Conservation (phyloP, 169 alveolate species). For the Eimeria tenella region DNA sequence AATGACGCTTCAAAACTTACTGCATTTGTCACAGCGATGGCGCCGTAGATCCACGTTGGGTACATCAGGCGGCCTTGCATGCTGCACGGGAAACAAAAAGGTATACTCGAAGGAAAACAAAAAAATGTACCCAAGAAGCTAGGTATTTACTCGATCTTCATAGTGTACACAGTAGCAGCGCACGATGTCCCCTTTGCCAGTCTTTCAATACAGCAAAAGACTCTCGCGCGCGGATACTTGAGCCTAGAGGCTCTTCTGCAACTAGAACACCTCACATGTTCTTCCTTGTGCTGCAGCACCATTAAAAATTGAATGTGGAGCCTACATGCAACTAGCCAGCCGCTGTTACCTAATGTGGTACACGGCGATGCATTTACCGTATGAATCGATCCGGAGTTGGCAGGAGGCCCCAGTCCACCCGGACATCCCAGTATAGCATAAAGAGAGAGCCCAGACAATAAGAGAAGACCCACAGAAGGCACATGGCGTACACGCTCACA, state of each 20-base stretch:
- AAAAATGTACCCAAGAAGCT: background rate
- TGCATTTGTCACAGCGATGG: conserved; percentile 81
- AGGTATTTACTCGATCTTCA: background rate
- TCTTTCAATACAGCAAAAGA: no score
- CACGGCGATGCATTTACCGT: background rate
- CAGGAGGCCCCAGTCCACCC: conserved; percentile 92
- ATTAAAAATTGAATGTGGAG: no score
- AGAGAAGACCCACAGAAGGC: conserved; percentile 84
- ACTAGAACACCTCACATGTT: background rate
- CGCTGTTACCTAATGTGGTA: background rate
- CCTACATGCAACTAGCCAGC: background rate
- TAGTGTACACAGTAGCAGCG: no score
- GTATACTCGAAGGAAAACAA: no score
- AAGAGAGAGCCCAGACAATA: conserved; percentile 89
- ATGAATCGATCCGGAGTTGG: conserved; percentile 68
- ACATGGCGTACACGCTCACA: conserved; percentile 80
- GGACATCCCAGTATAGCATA: conserved; percentile 91
- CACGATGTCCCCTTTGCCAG: no score
- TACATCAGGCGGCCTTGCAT: conserved; percentile 79
- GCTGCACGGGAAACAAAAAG: conserved; percentile 4
- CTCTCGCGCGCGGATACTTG: no score
- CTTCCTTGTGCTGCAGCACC: background rate
- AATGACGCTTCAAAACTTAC: background rate
- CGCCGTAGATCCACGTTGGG: conserved; percentile 80
- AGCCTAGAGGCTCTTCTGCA: no score